Percentiles rank a stretch among this genome's conserved stretches.
These are phyloP conservation scores for Peterozyma xylosa DNA, from an alignment of 805 yeast genomes.

Conservation along the genomic window DNA sequence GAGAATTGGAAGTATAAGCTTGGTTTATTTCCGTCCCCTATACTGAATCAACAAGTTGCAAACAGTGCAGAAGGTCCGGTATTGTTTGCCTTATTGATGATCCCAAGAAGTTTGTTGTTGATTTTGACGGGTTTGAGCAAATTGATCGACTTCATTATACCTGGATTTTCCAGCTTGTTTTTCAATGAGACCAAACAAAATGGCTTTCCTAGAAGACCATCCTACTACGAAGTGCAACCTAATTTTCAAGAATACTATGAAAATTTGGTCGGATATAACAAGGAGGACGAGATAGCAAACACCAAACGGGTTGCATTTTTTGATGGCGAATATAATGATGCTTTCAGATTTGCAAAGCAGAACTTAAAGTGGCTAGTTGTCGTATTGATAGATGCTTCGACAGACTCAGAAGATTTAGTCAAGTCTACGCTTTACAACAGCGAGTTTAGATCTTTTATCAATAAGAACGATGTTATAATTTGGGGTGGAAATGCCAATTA, in stretches of 20 bases:
- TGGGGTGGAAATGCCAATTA: constrained; percentile 61
- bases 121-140: constrained; percentile 30
- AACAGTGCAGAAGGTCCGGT: constrained; percentile 22
- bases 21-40: constrained; percentile 13
- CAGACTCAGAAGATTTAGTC: constrained; percentile 30
- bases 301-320: constrained; percentile 17
- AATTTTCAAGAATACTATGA: constrained; percentile 8
- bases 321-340: constrained; percentile 32
- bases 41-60: neutral
- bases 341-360: constrained; percentile 27
- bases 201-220: constrained; percentile 23
- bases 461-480: constrained; percentile 38
- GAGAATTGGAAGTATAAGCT: constrained; percentile 28
- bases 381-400: constrained; percentile 39
- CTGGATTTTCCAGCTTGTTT: constrained; percentile 19
- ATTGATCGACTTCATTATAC: constrained; percentile 26
- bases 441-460: constrained; percentile 29
- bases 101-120: constrained; percentile 45
- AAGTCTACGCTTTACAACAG: constrained; percentile 38
- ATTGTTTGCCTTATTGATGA: constrained; percentile 41
- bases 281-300: neutral
- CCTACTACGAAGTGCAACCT: constrained; percentile 13
- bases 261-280: constrained; percentile 9
- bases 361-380: constrained; percentile 46
- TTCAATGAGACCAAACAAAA: constrained; percentile 21